Evolutionary conservation across 345 rosid genomes (phyloP), one percentile per base, ranked within the genome.

Genomic region (Clarkia xantiana): DNA sequence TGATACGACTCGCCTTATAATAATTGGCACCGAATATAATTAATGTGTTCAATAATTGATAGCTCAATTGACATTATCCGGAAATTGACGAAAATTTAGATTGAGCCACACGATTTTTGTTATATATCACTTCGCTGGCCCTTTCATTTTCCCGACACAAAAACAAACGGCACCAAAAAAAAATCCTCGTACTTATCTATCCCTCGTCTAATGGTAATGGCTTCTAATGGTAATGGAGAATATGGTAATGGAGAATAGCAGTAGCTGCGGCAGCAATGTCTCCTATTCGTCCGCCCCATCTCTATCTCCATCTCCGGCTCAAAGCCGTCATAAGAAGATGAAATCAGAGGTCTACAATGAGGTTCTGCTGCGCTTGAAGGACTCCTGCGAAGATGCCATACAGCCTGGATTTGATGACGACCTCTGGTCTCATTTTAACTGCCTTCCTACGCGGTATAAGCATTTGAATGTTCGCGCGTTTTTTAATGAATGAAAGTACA

Each of bases 381-480:
- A 72, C 45, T 75, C 90, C 17, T 42, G 50, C 47, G 56, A 55
- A 13, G 96, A 81, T 57, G 53, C 81, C 12, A 62, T 65, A 71
- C 77, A 40, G 17, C 82, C 94, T 25, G 76, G 67, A 34, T 91
- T 91, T 58, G 76, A 75, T 13, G 84, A 86, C n/a, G 76, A 86
- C 38, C 95, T 91, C 41, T 91, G 89, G 98, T 34, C 72, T 57
- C 98, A 91, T 80, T 86, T 91, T 71, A 71, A 56, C 44, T 89
- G 94, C 55, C 94, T 91, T 47, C 96, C 98, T 12, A 61, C 85
- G 17, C 66, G 98, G 98, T 91, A 68, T 55, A 2, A 16, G 29
- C n/a, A 20, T 29, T 16, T 20, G 11, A 14, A 3, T 10, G 51
- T 22, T 22, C 5, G 25, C 5, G 25, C 25, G 25, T 5, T 5